Evolutionary conservation across 2,329 filamentous ascomycete genomes (phyloP).

Genomic region (Macrophomina tecta): DNA sequence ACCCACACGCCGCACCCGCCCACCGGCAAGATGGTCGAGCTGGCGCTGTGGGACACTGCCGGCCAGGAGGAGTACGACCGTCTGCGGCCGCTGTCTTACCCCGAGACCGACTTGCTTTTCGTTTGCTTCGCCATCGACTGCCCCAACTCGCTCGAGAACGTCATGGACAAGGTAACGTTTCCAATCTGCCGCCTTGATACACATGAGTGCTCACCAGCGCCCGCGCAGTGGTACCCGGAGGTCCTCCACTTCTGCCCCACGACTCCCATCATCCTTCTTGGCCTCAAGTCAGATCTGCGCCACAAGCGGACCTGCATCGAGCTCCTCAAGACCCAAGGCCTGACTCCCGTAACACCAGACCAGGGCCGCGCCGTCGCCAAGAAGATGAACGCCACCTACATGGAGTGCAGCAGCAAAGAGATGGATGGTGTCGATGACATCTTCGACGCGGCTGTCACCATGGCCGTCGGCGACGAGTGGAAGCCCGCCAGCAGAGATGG

Average conservation of each 20-base stretch:
- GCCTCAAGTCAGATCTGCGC: constrained; percentile 95
- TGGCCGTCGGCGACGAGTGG: constrained; percentile 77
- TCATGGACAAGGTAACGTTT: constrained; percentile 90
- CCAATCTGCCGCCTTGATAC: constrained; percentile 2
- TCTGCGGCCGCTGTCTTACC: constrained; percentile 92
- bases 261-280: constrained; percentile 92
- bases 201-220: constrained; percentile 29
- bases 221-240: constrained; percentile 90
- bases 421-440: constrained; percentile 96
- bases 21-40: constrained; percentile 91
- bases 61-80: constrained; percentile 99
- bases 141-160: constrained; percentile 96
- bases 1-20: constrained; percentile 89
- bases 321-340: constrained; percentile 95
- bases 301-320: constrained; percentile 97
- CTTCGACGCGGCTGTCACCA: constrained; percentile 89
- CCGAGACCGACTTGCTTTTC: constrained; percentile 96
- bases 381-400: constrained; percentile 94
- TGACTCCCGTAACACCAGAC: constrained; percentile 91
- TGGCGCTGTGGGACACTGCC: constrained; percentile 97
- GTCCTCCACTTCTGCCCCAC: constrained; percentile 99
- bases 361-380: constrained; percentile 87
- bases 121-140: constrained; percentile 99
- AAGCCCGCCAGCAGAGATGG: constrained; percentile 29
- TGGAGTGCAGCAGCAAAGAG: constrained; percentile 98